Evolutionary conservation across 768 basidiomycete genomes (phyloP).

Genomic region (Holtermannia corniformis): DNA sequence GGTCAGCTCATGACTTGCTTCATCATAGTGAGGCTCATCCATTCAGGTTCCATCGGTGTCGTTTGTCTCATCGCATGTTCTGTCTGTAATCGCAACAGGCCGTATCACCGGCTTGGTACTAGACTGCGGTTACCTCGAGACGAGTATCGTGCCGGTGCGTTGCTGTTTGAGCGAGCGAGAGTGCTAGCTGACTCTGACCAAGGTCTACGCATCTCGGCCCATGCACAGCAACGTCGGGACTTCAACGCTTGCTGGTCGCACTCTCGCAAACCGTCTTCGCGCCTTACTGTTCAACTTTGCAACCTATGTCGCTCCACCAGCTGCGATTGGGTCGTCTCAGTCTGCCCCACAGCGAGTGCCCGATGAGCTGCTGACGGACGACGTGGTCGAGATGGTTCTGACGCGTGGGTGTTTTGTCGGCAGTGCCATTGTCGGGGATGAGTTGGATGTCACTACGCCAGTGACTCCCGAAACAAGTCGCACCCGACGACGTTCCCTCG

Average conservation of each 20-base stretch:
- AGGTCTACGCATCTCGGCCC: slow-evolving; percentile 87
- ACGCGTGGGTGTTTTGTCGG: slow-evolving; percentile 84
- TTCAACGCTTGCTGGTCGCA: slow-evolving; percentile 76
- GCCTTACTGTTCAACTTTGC: slow-evolving; percentile 73
- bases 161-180: no score
- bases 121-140: slow-evolving; percentile 87
- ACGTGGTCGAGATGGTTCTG: slow-evolving; percentile 80
- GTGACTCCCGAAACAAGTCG: background rate
- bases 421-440: slow-evolving; percentile 1
- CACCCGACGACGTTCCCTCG: background rate
- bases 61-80: slow-evolving; percentile 78
- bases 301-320: slow-evolving; percentile 72
- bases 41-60: slow-evolving; percentile 82
- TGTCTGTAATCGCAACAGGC: slow-evolving; percentile 75
- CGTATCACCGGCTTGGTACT: slow-evolving; percentile 87
- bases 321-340: slow-evolving; percentile 54
- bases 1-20: slow-evolving; percentile 43
- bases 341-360: slow-evolving; percentile 59
- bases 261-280: slow-evolving; percentile 68
- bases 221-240: slow-evolving; percentile 71
- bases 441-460: background rate
- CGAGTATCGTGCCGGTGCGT: slow-evolving; percentile 73
- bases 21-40: background rate
- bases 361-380: slow-evolving; percentile 65
- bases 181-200: background rate